Evolutionary conservation across 305 asterid species (phyloP), one percentile per base, ranked within the genome.

Genomic region (Euphrasia arctica): DNA sequence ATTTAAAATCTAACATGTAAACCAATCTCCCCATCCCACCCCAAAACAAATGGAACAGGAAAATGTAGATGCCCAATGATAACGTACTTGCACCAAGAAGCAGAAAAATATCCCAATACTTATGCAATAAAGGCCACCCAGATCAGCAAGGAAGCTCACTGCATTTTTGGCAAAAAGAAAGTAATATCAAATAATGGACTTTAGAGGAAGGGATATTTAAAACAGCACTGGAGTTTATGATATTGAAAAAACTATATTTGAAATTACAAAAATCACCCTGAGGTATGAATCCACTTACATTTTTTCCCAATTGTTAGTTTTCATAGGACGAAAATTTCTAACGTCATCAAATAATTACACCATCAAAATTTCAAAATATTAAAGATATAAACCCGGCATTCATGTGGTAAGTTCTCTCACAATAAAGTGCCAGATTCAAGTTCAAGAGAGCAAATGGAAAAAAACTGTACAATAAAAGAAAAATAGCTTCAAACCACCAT

Each of bases 101-200:
- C 71, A 88, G 95, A 85, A 90, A 77, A 93, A 93, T 66, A 93
- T 78, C 61, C 87, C 88, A 71, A 93, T 79, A 74, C 97, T 90
- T 77, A 83, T 71, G 86, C 98, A 90, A 72, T 83, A 87, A 75
- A 93, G 97, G 76, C 98, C 98, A 73, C 98, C 98, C 68, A 92
- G 80, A 73, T 92, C 95, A 61, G 98, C 98, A 81, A 92, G 93
- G 80, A 92, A 92, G 89, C 96, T 83, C 86, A 92, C 98, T 92
- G 97, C 96, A 82, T 70, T 78, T 18, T 82, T 64, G 78, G 77
- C 75, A 78, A 81, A 31, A 81, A 75, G 66, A 76, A 76, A 66
- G 59, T 31, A 55, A 58, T 18, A 18, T 76, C 74, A 79, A 74
- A 70, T 70, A 63, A 78, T 70, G 36, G 63, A 62, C 64, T 9